phyloP scores from a whole-genome alignment of 345 rosid species.

The Corchorus capsularis region DNA sequence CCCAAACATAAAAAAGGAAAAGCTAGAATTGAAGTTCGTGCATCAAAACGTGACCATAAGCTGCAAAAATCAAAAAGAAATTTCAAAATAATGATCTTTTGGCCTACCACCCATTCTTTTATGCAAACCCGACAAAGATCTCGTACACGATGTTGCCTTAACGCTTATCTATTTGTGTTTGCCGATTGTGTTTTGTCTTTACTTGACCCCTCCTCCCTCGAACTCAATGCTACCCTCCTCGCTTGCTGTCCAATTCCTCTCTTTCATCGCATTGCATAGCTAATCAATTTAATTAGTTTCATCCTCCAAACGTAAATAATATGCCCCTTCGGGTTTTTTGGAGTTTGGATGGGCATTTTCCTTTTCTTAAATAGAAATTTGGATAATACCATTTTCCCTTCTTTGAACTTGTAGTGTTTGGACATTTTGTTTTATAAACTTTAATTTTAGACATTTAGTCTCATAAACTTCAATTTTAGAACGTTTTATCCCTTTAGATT shows the following conservation, averaged over 20 bases:
- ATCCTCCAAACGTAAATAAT: too few relatives aligned
- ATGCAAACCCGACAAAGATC: constrained; percentile 20
- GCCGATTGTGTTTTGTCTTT: background rate
- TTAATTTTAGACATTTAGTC: too few relatives aligned
- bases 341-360: background rate
- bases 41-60: background rate
- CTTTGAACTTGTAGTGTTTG: too few relatives aligned
- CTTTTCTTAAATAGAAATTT: too few relatives aligned
- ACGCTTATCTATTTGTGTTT: background rate
- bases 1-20: background rate
- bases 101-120: background rate
- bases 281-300: too few relatives aligned
- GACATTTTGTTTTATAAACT: too few relatives aligned
- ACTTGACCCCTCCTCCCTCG: constrained; percentile 12
- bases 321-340: too few relatives aligned
- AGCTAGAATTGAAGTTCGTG: background rate
- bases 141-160: constrained; percentile 21
- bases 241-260: background rate
- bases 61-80: background rate
- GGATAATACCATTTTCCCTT: too few relatives aligned
- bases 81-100: background rate
- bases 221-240: constrained; percentile 1
- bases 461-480: too few relatives aligned
- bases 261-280: too few relatives aligned
- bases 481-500: too few relatives aligned